Base-by-base conservation (phyloP, 2,329 filamentous ascomycete species). In the Plectosphaerella plurivora region DNA sequence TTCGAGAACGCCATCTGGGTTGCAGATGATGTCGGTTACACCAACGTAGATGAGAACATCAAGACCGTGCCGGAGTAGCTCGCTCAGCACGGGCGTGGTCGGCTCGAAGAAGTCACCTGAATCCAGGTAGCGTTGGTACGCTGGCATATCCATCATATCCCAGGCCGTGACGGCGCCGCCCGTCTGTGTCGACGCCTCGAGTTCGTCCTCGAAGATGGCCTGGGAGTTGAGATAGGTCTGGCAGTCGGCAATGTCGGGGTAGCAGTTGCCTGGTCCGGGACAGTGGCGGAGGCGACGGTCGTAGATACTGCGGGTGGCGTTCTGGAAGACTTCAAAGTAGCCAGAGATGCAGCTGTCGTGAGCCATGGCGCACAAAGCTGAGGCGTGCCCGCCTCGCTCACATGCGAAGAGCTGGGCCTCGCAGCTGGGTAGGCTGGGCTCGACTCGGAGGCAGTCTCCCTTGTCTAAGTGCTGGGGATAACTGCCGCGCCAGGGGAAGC, bases 1-100 rank as follows among this genome's bases (percentile, higher is more conserved):
- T 20, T 50, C 51, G 14, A 50, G 35, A n/a, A 50, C 51, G 15
- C 51, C 51, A 20, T 52, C 47, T 12, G 51, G 45, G 47, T 52
- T 52, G 47, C 51, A 52, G 11, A 52, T 52, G 41, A 52, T 50
- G 14, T 52, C 51, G 4, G 47, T 24, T 15, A 49, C 41, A 2
- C 47, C 51, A 9, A 49, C 47, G n/a, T 52, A 52, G 10, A 52
- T 36, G 16, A 52, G 33, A 6, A 49, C 33, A 33, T 52, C 51
- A 10, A 49, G 16, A 18, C 15, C 3, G 25, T 47, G 25, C n/a
- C 4, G 15, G n/a, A 15, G 47, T n/a, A 20, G 47, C 25, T 4
- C 22, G 44, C 22, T 39, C 25, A 51, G 6, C 2, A 35, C 50
- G 12, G 9, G 18, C n/a, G 41, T 52, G 3, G 39, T 28, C 4